Evolutionary conservation across 2,329 filamentous ascomycete genomes (phyloP), one percentile per base, ranked within the genome.

Genomic region (Epichloe gansuensis): DNA sequence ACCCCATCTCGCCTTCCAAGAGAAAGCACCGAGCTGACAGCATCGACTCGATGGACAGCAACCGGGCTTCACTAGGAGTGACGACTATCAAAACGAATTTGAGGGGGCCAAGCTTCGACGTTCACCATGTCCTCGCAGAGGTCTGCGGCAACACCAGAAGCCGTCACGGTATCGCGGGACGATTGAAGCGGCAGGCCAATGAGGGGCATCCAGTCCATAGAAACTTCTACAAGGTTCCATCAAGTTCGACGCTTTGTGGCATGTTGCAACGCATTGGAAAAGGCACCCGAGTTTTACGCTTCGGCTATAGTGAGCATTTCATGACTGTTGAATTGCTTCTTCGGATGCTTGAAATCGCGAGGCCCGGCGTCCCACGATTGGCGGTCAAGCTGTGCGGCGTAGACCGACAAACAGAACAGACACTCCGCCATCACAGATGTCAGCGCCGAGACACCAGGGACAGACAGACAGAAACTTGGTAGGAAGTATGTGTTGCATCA

Each of bases 21-120:
- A 62, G 73, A 46, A 73, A 74, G 46, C 72, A 75, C 47, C 65
- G 73, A 6, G 65, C 71, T 0, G 67, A 67, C n/a, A 76, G 73
- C 52, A 60, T 67, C 9, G 72, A 73, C 44, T 76, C 74, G 0
- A 70, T 76, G 66, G 69, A 69, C 8, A 75, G 68, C 11, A 75
- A 75, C 54, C 64, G 68, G 4, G 72, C 72, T 0, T 75, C 73
- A 0, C 51, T 70, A 4, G 70, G 0, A 73, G 71, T 50, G 70
- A 72, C n/a, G 67, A 66, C 28, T 51, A 13, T 6, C 57, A 59
- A 46, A 61, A 54, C 38, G 62, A 57, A 21, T 64, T 69, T 49
- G 55, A 55, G 2, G 66, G 12, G 60, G 59, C 5, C 53, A 62
- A 21, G 60, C 57, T 15, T 48, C 49, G 34, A 45, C 34, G 25